A percentile compares a stretch with the other conserved stretches of the same genome.
Conservation (phyloP, 139 green algal genomes). For the Zygnema circumcarinatum region DNA sequence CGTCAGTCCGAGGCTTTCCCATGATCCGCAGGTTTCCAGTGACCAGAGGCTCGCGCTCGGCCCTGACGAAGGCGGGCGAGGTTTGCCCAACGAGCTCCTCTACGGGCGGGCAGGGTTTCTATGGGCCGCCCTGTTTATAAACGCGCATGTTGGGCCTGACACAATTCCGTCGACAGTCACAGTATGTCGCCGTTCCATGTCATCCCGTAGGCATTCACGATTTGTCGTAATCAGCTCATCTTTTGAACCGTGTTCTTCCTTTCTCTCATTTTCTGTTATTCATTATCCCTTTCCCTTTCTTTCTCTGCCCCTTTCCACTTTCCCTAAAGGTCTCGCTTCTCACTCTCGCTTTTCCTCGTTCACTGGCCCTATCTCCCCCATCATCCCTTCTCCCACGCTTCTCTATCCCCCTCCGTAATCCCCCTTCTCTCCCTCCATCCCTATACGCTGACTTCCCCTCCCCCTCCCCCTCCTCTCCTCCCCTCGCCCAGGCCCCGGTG, state of each 20-base stretch:
- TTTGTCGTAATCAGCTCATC: too few species aligned
- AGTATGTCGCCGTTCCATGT: background rate
- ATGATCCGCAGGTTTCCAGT: conserved; percentile 4
- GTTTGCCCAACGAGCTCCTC: conserved; percentile 51
- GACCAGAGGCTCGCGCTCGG: background rate
- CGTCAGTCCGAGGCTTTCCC: too few species aligned
- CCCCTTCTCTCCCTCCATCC: background rate
- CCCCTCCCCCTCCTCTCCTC: background rate
- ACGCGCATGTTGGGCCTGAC: conserved; percentile 17
- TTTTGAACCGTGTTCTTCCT: too few species aligned
- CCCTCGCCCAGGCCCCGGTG: background rate
- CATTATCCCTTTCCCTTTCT: background rate
- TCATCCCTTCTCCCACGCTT: background rate
- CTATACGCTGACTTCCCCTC: background rate
- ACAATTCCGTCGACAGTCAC: conserved; percentile 30
- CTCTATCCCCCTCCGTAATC: background rate
- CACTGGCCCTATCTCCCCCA: background rate
- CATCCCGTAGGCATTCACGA: background rate
- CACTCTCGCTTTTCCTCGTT: background rate
- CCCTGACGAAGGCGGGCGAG: conserved; percentile 8
- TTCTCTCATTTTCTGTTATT: background rate
- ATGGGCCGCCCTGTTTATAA: conserved; percentile 53
- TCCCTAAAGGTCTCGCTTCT: background rate
- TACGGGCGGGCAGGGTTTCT: conserved; percentile 49
- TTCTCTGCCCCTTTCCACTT: background rate